Evolutionary conservation across 495 filamentous ascomycete species (phyloP), one percentile per base, ranked within the genome.

Genomic region (Glutinoglossum americanum): DNA sequence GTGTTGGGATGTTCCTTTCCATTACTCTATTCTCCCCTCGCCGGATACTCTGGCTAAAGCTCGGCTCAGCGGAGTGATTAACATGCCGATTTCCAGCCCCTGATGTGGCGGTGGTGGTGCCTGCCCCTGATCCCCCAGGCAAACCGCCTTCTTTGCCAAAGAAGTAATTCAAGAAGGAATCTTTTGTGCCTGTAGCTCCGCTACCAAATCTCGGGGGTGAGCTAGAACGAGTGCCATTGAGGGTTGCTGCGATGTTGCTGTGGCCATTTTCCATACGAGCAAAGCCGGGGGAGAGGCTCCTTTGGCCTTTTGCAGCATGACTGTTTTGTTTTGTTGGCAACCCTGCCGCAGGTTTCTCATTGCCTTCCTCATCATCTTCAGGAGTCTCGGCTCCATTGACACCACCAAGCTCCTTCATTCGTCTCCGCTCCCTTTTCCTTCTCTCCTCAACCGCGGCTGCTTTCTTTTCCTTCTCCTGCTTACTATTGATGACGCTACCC

Each of bases 91-190:
- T 71, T 25, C 74, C 73, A 61, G 66, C 73, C 64, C 63, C 62
- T 51, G 71, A 63, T 27, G 64, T 61, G 17, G 64, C 61, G 0
- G 72, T 69, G 3, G 70, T 66, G 8, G 73, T 66, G 8, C 65
- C 68, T 62, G 65, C 60, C 28, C 66, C 66, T 35, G 66, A 37
- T 3, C 62, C 62, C 44, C 64, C 64, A 51, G 76, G 76, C 44
- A 76, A 63, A 3, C 73, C 71, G 13, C 86, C 87, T 61, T 97
- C 90, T 62, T 97, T 95, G 54, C 92, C 89, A 64, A 98, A 98
- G 72, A 98, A 98, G 67, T 97, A 98, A 67, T 89, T 96, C 56
- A 98, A 68, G 72, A 98, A 98, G 0, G 88, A 90, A 70, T 97
- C 93, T 44, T 82, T 80, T 6, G 57, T 73, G 21, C 72, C 68